Evolutionary conservation across 805 yeast genomes (phyloP).

Genomic region (Kluyveromyces wickerhamii): DNA sequence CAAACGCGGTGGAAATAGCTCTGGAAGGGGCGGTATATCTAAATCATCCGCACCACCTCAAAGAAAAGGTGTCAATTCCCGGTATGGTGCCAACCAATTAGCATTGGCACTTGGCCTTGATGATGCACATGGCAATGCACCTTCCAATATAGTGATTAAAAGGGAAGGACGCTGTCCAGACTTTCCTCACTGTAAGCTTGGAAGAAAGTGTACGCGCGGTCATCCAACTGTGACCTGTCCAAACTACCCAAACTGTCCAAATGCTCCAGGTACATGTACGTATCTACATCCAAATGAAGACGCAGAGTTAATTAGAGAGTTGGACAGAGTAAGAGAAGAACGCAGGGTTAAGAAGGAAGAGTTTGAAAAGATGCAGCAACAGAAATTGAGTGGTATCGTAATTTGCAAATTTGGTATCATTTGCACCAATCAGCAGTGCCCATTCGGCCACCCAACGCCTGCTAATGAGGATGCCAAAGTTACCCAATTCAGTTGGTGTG

Average conservation of each 20-base stretch:
- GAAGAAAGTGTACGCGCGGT: slow-evolving; percentile 60
- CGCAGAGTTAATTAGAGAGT: slow-evolving; percentile 57
- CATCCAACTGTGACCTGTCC: slow-evolving; percentile 77
- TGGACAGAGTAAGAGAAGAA: slow-evolving; percentile 53
- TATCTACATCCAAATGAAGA: slow-evolving; percentile 83
- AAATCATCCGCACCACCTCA: slow-evolving; percentile 8
- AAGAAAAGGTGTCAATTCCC: slow-evolving; percentile 11
- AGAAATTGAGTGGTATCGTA: slow-evolving; percentile 42
- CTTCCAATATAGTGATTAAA: slow-evolving; percentile 34
- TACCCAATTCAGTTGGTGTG: slow-evolving; percentile 65
- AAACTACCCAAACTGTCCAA: slow-evolving; percentile 70
- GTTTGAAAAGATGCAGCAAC: slow-evolving; percentile 28
- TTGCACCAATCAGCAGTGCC: slow-evolving; percentile 74
- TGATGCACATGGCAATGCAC: slow-evolving; percentile 13
- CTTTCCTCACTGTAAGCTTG: slow-evolving; percentile 61
- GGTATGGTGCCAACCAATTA: slow-evolving; percentile 29
- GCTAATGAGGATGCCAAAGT: slow-evolving; percentile 70
- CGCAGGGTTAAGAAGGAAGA: slow-evolving; percentile 37
- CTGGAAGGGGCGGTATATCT: slow-evolving; percentile 4
- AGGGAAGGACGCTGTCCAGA: slow-evolving; percentile 59
- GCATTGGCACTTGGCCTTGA: slow-evolving; percentile 33
- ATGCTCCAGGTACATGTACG: slow-evolving; percentile 74
- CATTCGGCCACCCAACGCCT: slow-evolving; percentile 89
- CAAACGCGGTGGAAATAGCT: slow-evolving; percentile 1
- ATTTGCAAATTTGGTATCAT: slow-evolving; percentile 69